Base-by-base conservation (phyloP, 345 rosid genomes). In the Eucalyptus grandis region DNA sequence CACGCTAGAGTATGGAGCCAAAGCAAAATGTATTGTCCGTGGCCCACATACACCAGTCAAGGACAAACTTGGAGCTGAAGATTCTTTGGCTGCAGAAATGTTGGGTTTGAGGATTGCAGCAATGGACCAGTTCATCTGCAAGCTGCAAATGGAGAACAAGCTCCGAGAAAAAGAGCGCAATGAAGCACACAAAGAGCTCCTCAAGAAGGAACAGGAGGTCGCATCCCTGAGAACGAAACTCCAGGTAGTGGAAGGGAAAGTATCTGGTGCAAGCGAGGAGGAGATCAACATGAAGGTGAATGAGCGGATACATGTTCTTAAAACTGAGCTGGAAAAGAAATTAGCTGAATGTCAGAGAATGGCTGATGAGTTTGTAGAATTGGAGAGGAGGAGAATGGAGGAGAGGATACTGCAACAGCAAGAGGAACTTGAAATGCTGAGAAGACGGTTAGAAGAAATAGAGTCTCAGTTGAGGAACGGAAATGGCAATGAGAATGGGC, bases 1-100 rank as follows among this genome's bases (percentile, higher is more conserved):
- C 91, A 98, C 99, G 43, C 94, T 98, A 44, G 99, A 98, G 90
- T 98, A 98, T 90, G 99, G 99, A 56, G 99, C 99, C 34, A 98
- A 98, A 92, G 99, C 99, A 12, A 98, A 98, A 90, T 98, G 99
- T 87, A 98, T 98, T 56, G 92, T 97, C 56, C 98, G 99, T 34
- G 98, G 99, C 60, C 95, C 97, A 86, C 98, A 95, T 89, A 96
- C 95, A 6, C 97, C 95, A 13, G 88, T 86, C 67, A 98, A 95
- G 93, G 99, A 95, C 90, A 97, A 94, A 91, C 86, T 87, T 87
- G 95, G 94, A 21, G 90, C 88, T 62, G 99, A 95, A 82, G 98
- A 97, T 89, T 92, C 96, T 47, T 87, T 40, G 22, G 94, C 96
- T 51, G 94, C 94, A 72, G 93, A 92, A 31, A 91, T 94, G 85